phyloP scores from a whole-genome alignment of 2,329 filamentous ascomycete genomes.

The Talaromyces pinophilus region DNA sequence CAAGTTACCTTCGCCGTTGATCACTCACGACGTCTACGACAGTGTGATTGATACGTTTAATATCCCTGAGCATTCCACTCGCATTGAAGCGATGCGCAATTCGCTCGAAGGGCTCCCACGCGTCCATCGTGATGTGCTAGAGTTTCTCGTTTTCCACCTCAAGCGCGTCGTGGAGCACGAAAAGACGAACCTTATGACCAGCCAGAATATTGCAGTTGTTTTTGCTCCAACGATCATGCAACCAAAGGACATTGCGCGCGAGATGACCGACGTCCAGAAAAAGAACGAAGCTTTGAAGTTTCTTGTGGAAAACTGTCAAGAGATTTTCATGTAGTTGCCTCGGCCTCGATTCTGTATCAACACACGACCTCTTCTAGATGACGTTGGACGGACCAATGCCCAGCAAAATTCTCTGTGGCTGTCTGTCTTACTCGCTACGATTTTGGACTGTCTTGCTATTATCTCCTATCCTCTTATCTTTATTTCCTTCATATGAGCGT shows the following conservation, averaged over 20 bases:
- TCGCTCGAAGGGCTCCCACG: conserved; percentile 78
- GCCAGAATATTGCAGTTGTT: conserved; percentile 92
- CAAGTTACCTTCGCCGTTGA: conserved; percentile 81
- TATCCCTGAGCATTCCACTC: conserved; percentile 65
- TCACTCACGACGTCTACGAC: conserved; percentile 93
- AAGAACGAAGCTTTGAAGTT: conserved; percentile 94
- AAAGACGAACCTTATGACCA: conserved; percentile 90
- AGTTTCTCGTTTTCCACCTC: conserved; percentile 93
- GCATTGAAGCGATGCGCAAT: conserved; percentile 69
- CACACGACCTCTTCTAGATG: background rate
- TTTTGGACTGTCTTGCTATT: background rate
- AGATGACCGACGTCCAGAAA: conserved; percentile 93
- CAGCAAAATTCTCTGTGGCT: background rate
- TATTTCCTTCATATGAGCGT: conserved; percentile 20
- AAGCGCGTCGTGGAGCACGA: conserved; percentile 80
- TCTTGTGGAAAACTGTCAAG: conserved; percentile 83
- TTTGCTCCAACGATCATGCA: conserved; percentile 98
- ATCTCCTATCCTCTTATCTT: conserved; percentile 2
- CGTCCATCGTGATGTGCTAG: conserved; percentile 83
- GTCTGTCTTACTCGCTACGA: background rate
- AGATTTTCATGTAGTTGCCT: conserved; percentile 64
- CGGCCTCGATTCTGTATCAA: background rate
- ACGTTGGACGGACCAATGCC: background rate
- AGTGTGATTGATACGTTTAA: conserved; percentile 70
- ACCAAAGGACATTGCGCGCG: conserved; percentile 81